Conservation (phyloP, 164 flowering plant species). For the Magnolia officinalis region DNA sequence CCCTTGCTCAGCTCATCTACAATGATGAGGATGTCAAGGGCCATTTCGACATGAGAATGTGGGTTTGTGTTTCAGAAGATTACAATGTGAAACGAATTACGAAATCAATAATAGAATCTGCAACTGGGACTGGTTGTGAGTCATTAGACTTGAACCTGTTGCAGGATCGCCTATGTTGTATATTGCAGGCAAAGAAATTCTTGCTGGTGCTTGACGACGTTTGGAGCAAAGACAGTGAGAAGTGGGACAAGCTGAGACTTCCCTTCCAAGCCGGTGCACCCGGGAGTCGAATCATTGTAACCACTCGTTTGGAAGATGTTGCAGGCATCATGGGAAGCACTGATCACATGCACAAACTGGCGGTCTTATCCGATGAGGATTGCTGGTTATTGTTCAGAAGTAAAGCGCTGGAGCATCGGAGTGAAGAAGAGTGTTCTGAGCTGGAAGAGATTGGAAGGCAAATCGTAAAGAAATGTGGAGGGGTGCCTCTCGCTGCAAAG, state of each 20-base stretch:
- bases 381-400: neutral
- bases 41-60: neutral
- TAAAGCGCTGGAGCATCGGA: neutral
- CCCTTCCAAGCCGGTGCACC: neutral
- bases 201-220: neutral
- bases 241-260: neutral
- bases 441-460: neutral
- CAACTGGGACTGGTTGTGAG: neutral
- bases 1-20: conserved; percentile 3
- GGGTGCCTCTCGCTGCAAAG: conserved; percentile 16
- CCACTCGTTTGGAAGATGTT: neutral
- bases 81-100: neutral
- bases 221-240: neutral
- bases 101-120: neutral
- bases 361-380: neutral
- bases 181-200: neutral
- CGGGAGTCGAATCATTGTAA: neutral
- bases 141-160: neutral
- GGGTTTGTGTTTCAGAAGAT: conserved; percentile 11
- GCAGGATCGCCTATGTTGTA: neutral
- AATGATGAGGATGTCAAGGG: neutral
- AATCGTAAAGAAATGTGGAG: conserved; percentile 19
- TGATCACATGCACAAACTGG: neutral
- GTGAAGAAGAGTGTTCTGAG: neutral
- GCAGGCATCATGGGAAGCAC: neutral